Evolutionary conservation across 106 monocot species (phyloP).

Genomic region (Apostasia ramifera): DNA sequence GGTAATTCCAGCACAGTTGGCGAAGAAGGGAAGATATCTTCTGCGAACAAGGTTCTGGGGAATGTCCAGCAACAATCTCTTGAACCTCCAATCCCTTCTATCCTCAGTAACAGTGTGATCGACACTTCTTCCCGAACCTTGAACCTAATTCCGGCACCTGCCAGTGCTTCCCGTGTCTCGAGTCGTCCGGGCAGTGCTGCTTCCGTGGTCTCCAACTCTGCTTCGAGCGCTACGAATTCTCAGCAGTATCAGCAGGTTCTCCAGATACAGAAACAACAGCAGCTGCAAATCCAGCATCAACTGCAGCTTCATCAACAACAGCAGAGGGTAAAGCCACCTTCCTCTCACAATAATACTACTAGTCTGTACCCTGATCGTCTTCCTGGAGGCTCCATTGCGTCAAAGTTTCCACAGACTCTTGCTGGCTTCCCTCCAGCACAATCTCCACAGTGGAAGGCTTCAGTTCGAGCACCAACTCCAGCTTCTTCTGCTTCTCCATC

Average conservation of each 20-base stretch:
- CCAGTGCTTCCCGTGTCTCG: constrained; percentile 11
- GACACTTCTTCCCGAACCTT: constrained; percentile 40
- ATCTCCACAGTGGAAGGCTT: constrained; percentile 63
- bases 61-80: constrained; percentile 41
- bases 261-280: constrained; percentile 42
- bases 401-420: constrained; percentile 49
- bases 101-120: constrained; percentile 18
- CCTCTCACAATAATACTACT: constrained; percentile 13
- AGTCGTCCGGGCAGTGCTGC: constrained; percentile 18
- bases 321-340: constrained; percentile 30
- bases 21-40: constrained; percentile 30
- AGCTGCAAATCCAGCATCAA: constrained; percentile 29
- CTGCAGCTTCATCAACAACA: constrained; percentile 45
- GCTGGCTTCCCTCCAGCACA: constrained; percentile 51
- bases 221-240: constrained; percentile 2
- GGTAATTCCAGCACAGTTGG: constrained; percentile 20
- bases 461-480: constrained; percentile 13
- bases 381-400: constrained; percentile 16
- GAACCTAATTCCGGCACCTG: constrained; percentile 34
- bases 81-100: constrained; percentile 19
- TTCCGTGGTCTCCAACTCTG: constrained; percentile 7
- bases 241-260: constrained; percentile 32
- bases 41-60: constrained; percentile 16
- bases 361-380: constrained; percentile 28
- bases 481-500: constrained; percentile 10